Base-by-base conservation (phyloP, 768 basidiomycete genomes). In the Phaffia australis region DNA sequence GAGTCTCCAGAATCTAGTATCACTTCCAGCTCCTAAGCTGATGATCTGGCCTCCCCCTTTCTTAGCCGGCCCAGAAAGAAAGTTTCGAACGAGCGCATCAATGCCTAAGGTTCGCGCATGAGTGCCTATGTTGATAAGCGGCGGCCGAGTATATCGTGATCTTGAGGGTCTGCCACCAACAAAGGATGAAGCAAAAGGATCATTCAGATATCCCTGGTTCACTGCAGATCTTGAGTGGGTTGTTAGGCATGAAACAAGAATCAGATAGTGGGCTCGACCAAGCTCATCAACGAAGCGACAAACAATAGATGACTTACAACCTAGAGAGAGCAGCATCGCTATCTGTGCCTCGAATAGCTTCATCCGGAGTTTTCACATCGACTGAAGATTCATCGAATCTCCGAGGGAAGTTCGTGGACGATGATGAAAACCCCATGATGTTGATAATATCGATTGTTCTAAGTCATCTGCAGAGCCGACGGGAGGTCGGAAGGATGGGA, bases 51-150 rank as follows among this genome's bases (percentile, higher is more conserved):
- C 83, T 85, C 65, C 74, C 74, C 68, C 76, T 80, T n/a, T 77
- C 80, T 11, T 78, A 78, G 52, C 60, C 14, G 57, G 25, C 71
- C 73, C 51, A 75, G 73, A 0, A 25, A 90, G 71, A 82, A 87
- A 92, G 56, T 79, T 76, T 32, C 83, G 77, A 0, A 93, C 83
- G 16, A 94, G 82, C 49, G 77, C 76, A 72, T 95, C 95, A 48
- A 98, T 83, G 7, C 84, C 88, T 63, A 81, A 79, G 0, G 88
- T 84, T 65, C 94, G 83, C 66, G 94, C 83, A 71, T 87, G 88
- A 1, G 95, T 99, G 21, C 95, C 95, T 52, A 94, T 80, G 75
- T 98, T 98, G 80, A 98, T 98, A 71, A 98, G 77, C 0, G 93
- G 94, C 1, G 92, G 86, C 1, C 87, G 81, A 64, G 1, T 82